phyloP scores from a whole-genome alignment of 75 land plant species.

The Picea glauca region DNA sequence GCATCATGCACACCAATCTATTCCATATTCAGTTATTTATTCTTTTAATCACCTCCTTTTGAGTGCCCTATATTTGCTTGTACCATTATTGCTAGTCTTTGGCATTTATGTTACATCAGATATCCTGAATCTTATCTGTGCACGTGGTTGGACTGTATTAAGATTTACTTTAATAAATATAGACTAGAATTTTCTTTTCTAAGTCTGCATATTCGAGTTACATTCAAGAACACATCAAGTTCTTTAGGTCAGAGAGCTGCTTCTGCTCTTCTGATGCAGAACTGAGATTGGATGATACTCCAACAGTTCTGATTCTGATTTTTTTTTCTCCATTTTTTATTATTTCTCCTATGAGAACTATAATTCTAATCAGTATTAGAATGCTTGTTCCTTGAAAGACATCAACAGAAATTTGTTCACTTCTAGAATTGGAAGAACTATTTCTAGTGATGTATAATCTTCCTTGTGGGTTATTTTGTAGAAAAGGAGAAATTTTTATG shows the following conservation, averaged over 20 bases:
- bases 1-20: not conserved
- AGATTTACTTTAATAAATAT: not conserved
- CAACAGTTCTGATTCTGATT: not conserved
- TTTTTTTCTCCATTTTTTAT: not conserved
- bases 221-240: not conserved
- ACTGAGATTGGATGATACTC: not conserved
- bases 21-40: not conserved
- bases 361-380: not conserved
- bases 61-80: not conserved
- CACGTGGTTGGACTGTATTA: not conserved
- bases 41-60: not conserved
- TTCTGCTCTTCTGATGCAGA: not conserved
- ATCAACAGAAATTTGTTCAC: not conserved
- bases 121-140: not conserved
- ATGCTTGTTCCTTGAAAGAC: not conserved
- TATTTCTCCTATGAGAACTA: not conserved
- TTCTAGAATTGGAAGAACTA: not conserved
- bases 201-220: not conserved
- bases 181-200: not conserved
- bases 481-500: conserved; percentile 47
- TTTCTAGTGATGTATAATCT: not conserved
- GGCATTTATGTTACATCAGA: not conserved
- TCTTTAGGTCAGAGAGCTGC: not conserved
- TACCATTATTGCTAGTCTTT: not conserved
- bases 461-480: conserved; percentile 14